Base-by-base conservation (phyloP, 768 basidiomycete genomes). In the Lactifluus rugatus region DNA sequence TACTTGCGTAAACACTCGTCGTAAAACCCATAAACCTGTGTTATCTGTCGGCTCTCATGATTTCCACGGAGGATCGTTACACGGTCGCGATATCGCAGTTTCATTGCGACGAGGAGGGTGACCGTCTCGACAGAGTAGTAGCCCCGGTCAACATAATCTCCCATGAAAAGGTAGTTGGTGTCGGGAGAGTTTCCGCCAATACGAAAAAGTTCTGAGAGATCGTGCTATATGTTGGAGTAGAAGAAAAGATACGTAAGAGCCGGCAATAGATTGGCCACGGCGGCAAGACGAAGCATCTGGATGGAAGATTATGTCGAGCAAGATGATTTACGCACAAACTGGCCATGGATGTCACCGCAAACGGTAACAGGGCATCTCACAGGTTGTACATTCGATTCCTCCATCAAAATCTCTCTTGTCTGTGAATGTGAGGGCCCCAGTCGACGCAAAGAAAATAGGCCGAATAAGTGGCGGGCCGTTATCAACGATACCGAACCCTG, bases 151-250 rank as follows among this genome's bases (percentile, higher is more conserved):
- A 98, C 96, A 70, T 97, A 99, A 78, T 99, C 96, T 28, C 96
- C 96, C 96, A 99, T 99, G 78, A 98, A 99, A 67, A 99, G 87
- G 73, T 99, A 99, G 75, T 97, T 99, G 64, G 96, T 99, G 73
- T 96, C 93, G 45, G 96, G 96, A 14, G 92, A 95, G 75, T 96
- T 95, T 50, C 96, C 96, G 53, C 96, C 96, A 70, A 98, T 97
- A 55, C 94, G 86, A 75, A 99, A 97, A 42, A 98, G 86, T 72
- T 99, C 96, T 57, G 93, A 95, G 55, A 99, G 88, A 78, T 99
- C 96, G 75, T 99, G 96, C 95, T 99, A 76, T 66, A 66, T 19
- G 39, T 42, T 53, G 67, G 26, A 25, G 46, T 32, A 55, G 23
- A 28, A 56, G 23, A 8, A 31, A 50, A 32, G 51, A 49, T 61